Conservation (phyloP, 768 basidiomycete genomes). For the Tylopilus plumbeoviolaceoides region DNA sequence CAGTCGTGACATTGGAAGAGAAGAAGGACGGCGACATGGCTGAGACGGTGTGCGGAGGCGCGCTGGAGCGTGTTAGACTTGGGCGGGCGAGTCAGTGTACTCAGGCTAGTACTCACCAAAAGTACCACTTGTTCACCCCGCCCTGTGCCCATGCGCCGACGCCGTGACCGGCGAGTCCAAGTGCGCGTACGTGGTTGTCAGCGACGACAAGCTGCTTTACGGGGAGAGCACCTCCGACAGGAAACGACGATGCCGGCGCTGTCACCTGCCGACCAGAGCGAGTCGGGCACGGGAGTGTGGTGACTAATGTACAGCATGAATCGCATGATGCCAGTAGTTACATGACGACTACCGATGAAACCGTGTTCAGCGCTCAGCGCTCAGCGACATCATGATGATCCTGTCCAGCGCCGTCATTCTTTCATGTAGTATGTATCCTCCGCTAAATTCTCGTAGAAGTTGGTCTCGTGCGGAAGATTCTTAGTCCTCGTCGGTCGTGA, state of each 20-base stretch:
- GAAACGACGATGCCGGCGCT: conserved; percentile 60
- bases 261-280: conserved; percentile 75
- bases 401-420: too few relatives aligned
- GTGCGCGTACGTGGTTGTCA: conserved; percentile 73
- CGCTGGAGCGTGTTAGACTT: conserved; percentile 27
- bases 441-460: too few relatives aligned
- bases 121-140: conserved; percentile 80
- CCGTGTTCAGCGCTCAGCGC: too few relatives aligned
- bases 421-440: too few relatives aligned
- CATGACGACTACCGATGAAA: too few relatives aligned
- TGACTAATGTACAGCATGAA: too few relatives aligned
- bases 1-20: conserved; percentile 45
- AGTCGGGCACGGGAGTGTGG: conserved; percentile 87
- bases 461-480: too few relatives aligned
- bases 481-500: too few relatives aligned
- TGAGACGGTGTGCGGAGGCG: conserved; percentile 28
- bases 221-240: conserved; percentile 59
- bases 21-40: conserved; percentile 47
- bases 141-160: conserved; percentile 82
- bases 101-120: conserved; percentile 76
- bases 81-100: conserved; percentile 14
- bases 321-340: too few relatives aligned
- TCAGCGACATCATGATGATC: too few relatives aligned
- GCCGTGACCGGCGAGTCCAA: conserved; percentile 55
- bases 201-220: conserved; percentile 76